These are phyloP conservation scores for Jatropha multifida DNA, from an alignment of 441 rosid genomes.

Conservation along the genomic window DNA sequence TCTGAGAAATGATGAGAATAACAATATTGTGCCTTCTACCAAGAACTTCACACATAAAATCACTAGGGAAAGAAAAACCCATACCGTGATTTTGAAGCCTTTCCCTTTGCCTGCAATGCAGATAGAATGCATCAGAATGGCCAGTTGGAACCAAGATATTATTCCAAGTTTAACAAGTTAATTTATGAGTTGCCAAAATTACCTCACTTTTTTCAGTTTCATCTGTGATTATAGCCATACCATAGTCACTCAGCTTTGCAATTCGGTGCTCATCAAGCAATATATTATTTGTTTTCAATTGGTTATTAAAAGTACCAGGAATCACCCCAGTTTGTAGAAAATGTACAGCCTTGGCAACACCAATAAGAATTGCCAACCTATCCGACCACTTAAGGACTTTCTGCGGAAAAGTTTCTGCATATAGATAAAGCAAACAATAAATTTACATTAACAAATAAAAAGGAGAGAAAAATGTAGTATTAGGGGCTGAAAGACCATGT, in stretches of 20 bases:
- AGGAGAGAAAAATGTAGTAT: not conserved
- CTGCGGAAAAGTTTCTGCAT: slow-evolving; percentile 63
- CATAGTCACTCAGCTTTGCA: slow-evolving; percentile 93
- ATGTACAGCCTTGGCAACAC: slow-evolving; percentile 91
- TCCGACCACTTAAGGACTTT: slow-evolving; percentile 86
- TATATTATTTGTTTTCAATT: slow-evolving; percentile 68
- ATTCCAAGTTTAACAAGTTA: slow-evolving; percentile 12
- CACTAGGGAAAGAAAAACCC: slow-evolving; percentile 7
- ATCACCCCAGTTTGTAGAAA: slow-evolving; percentile 88
- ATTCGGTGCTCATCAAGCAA: slow-evolving; percentile 85
- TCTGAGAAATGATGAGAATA: not conserved
- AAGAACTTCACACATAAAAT: slow-evolving; percentile 6
- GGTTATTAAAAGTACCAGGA: slow-evolving; percentile 75
- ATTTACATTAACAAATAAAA: not conserved
- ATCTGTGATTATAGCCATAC: slow-evolving; percentile 65
- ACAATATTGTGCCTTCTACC: not conserved
- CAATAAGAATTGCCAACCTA: slow-evolving; percentile 73
- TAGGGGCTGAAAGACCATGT: not conserved
- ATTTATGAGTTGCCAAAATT: slow-evolving; percentile 16
- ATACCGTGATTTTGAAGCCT: slow-evolving; percentile 54
- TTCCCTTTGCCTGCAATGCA: slow-evolving; percentile 59
- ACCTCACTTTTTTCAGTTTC: slow-evolving; percentile 74
- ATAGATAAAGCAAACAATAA: not conserved
- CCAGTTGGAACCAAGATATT: not conserved
- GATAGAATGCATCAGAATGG: slow-evolving; percentile 22